Evolutionary conservation across 345 rosid genomes (phyloP).

Genomic region (Stellera chamaejasme): DNA sequence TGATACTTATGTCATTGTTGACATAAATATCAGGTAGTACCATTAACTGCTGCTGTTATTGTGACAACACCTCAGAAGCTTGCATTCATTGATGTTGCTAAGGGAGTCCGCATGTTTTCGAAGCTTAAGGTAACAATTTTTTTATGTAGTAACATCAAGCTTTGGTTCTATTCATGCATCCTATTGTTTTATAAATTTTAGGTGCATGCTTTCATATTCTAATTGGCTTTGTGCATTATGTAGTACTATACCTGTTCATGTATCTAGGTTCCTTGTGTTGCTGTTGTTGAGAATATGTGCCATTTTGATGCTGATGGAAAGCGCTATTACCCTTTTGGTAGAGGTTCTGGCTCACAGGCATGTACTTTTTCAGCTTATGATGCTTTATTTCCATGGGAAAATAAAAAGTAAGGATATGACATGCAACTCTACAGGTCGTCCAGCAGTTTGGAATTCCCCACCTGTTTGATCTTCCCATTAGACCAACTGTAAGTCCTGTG

Average conservation of each 20-base stretch:
- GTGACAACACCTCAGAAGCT: slow-evolving; percentile 98
- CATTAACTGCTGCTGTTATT: slow-evolving; percentile 88
- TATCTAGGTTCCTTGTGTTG: slow-evolving; percentile 87
- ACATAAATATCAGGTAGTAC: slow-evolving; percentile 61
- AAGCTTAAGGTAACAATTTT: slow-evolving; percentile 65
- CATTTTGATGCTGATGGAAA: slow-evolving; percentile 96
- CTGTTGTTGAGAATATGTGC: slow-evolving; percentile 97
- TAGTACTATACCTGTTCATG: slow-evolving; percentile 7
- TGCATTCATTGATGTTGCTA: slow-evolving; percentile 93
- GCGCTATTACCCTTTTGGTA: slow-evolving; percentile 91
- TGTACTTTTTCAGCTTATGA: slow-evolving; percentile 13
- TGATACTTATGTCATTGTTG: slow-evolving; percentile 6
- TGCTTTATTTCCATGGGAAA: slow-evolving; percentile 4
- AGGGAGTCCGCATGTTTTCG: slow-evolving; percentile 98
- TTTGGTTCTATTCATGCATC: neutral
- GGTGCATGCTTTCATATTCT: neutral
- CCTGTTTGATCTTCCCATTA: slow-evolving; percentile 92
- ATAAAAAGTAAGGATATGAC: neutral
- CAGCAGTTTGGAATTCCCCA: slow-evolving; percentile 97
- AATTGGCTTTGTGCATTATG: slow-evolving; percentile 5
- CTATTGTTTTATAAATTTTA: neutral
- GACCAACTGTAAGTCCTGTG: slow-evolving; percentile 55
- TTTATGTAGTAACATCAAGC: slow-evolving; percentile 5
- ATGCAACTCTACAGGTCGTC: slow-evolving; percentile 57
- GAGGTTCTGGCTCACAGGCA: slow-evolving; percentile 98